These are phyloP conservation scores for Claviceps arundinis DNA, from an alignment of 2,329 filamentous ascomycete genomes.

Conservation along the genomic window DNA sequence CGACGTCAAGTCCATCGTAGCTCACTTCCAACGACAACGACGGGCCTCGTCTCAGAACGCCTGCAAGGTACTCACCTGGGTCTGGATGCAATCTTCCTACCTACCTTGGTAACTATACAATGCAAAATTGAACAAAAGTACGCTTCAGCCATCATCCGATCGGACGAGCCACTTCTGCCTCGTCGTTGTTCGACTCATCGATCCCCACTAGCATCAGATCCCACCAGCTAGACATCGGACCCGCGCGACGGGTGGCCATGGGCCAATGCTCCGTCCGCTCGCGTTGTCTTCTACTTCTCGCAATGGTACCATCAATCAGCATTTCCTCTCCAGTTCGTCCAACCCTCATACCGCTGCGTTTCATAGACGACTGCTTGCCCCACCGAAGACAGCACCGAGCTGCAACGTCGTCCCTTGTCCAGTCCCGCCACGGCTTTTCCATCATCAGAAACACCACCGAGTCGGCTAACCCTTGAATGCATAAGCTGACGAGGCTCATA, in stretches of 20 bases:
- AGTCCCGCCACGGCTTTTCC: slow-evolving; percentile 53
- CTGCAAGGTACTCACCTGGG: background rate
- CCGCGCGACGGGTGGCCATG: slow-evolving; percentile 7
- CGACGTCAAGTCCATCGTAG: background rate
- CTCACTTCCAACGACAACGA: too few species aligned
- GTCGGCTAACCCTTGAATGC: slow-evolving; percentile 54
- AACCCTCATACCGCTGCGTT: slow-evolving; percentile 10
- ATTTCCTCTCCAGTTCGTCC: slow-evolving; percentile 40
- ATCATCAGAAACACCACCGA: slow-evolving; percentile 53
- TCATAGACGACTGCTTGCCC: slow-evolving; percentile 1
- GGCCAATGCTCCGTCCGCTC: slow-evolving; percentile 27
- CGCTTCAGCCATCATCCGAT: background rate
- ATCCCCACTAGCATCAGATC: slow-evolving; percentile 10
- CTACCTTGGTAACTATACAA: background rate
- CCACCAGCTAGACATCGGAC: slow-evolving; percentile 16
- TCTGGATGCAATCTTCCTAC: background rate
- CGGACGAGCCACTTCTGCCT: background rate
- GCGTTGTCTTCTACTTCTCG: slow-evolving; percentile 32
- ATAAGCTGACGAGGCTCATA: slow-evolving; percentile 43
- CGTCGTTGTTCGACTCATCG: slow-evolving; percentile 2
- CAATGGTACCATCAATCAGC: slow-evolving; percentile 34
- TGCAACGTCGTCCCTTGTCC: slow-evolving; percentile 4
- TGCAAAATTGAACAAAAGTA: background rate
- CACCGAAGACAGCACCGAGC: background rate
- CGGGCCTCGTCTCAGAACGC: background rate